Conservation (phyloP, 306 rosid genomes). For the Pyrus bretschneideri region DNA sequence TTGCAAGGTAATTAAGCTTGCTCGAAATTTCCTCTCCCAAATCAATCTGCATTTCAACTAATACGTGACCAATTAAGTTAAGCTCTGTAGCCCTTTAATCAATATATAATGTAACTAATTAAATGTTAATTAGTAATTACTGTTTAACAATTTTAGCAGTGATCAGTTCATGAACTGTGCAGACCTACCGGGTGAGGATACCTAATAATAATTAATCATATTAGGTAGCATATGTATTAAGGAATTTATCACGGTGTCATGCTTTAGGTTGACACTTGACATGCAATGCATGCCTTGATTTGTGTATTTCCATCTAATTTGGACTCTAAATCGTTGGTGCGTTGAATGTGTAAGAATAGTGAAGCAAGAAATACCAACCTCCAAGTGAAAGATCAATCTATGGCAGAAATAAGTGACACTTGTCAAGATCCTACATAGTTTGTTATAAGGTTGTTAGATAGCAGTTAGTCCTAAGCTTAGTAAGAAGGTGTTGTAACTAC, state of each 20-base stretch:
- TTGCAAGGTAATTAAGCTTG: background rate
- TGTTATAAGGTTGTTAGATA: too few relatives aligned
- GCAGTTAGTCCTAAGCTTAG: too few relatives aligned
- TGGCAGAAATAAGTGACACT: too few relatives aligned
- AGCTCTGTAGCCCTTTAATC: background rate
- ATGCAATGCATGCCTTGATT: constrained; percentile 37
- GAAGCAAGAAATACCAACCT: too few relatives aligned
- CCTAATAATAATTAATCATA: constrained; percentile 17
- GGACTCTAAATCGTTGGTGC: background rate
- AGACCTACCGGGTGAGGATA: constrained; percentile 11
- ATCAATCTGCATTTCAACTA: background rate
- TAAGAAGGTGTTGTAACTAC: too few relatives aligned
- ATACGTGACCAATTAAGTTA: background rate
- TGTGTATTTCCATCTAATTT: constrained; percentile 9
- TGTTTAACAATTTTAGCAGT: background rate
- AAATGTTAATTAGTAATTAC: background rate
- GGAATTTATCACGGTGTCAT: constrained; percentile 18
- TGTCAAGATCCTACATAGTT: too few relatives aligned
- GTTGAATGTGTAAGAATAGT: too few relatives aligned
- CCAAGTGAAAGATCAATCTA: too few relatives aligned
- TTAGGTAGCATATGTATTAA: constrained; percentile 10
- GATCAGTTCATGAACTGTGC: background rate
- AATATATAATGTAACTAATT: background rate
- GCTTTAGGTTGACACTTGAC: constrained; percentile 31
- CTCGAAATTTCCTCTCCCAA: background rate